These are phyloP conservation scores for Lanmaoa pseudosensibilis DNA, from an alignment of 768 basidiomycete genomes.

Conservation along the genomic window DNA sequence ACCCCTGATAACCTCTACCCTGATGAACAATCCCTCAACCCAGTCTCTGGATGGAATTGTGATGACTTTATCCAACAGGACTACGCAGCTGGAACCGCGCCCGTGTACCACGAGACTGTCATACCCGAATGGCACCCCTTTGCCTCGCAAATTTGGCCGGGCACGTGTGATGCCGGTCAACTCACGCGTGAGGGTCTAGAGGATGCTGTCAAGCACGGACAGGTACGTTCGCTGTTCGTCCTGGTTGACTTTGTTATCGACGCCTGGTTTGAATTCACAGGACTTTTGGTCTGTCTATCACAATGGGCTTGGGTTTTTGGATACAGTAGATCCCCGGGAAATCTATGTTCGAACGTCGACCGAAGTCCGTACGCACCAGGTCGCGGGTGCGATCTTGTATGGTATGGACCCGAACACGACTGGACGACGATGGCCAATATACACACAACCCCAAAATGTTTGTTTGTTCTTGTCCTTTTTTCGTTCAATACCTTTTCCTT, in stretches of 20 bases:
- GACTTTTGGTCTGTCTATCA: constrained; percentile 49
- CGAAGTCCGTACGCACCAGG: constrained; percentile 49
- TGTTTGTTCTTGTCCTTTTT: constrained; percentile 13
- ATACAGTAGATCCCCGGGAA: constrained; percentile 34
- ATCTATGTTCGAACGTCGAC: constrained; percentile 47
- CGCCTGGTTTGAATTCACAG: constrained; percentile 23
- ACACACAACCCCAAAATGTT: constrained; percentile 43
- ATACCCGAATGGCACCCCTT: constrained; percentile 47
- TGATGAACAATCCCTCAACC: constrained; percentile 41
- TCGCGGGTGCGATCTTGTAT: constrained; percentile 43
- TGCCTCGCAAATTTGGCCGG: constrained; percentile 44
- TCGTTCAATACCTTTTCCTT: neutral
- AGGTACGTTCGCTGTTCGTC: constrained; percentile 20
- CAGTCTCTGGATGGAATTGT: constrained; percentile 42
- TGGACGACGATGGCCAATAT: constrained; percentile 37
- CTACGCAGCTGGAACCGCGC: constrained; percentile 38
- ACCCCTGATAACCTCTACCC: constrained; percentile 53
- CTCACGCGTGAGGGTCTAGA: constrained; percentile 45
- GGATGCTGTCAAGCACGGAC: constrained; percentile 44
- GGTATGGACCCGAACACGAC: constrained; percentile 44
- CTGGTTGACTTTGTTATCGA: neutral
- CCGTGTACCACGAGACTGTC: constrained; percentile 40
- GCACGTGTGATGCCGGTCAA: constrained; percentile 49
- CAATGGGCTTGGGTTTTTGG: constrained; percentile 37
- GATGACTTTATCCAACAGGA: constrained; percentile 38